Evolutionary conservation across 1,284 basidiomycete genomes (phyloP).

Genomic region (Boletus sp.): DNA sequence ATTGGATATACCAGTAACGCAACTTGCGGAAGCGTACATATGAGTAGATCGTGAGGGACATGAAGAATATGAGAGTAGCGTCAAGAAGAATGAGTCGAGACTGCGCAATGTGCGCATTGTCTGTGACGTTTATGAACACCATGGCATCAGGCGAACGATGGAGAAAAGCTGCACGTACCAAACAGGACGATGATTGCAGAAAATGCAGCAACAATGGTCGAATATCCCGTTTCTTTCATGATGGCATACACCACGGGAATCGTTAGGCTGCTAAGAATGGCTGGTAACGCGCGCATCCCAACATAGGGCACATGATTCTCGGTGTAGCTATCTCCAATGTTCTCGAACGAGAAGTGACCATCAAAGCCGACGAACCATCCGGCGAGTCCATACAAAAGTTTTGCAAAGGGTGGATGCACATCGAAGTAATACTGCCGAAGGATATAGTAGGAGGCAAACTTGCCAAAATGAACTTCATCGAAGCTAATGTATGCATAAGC

Average conservation of each 20-base stretch:
- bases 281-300: slow-evolving; percentile 89
- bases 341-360: slow-evolving; percentile 90
- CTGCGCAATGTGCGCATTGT: slow-evolving; percentile 95
- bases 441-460: slow-evolving; percentile 92
- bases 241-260: slow-evolving; percentile 91
- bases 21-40: slow-evolving; percentile 96
- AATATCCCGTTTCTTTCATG: slow-evolving; percentile 97
- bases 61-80: slow-evolving; percentile 93
- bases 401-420: slow-evolving; percentile 96
- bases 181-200: slow-evolving; percentile 84
- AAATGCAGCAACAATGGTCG: slow-evolving; percentile 83
- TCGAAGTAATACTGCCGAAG: slow-evolving; percentile 96
- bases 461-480: slow-evolving; percentile 96
- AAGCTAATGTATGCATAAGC: slow-evolving; percentile 52
- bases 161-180: slow-evolving; percentile 49
- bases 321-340: slow-evolving; percentile 92
- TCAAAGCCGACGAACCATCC: slow-evolving; percentile 98
- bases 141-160: not conserved
- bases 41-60: slow-evolving; percentile 89
- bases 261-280: slow-evolving; percentile 86
- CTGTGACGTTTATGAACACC: slow-evolving; percentile 39
- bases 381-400: slow-evolving; percentile 86
- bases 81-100: slow-evolving; percentile 95
- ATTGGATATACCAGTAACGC: slow-evolving; percentile 70
- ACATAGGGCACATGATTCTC: slow-evolving; percentile 88